Base-by-base conservation (phyloP, 2,329 filamentous ascomycete genomes). In the Fonsecaea pedrosoi region DNA sequence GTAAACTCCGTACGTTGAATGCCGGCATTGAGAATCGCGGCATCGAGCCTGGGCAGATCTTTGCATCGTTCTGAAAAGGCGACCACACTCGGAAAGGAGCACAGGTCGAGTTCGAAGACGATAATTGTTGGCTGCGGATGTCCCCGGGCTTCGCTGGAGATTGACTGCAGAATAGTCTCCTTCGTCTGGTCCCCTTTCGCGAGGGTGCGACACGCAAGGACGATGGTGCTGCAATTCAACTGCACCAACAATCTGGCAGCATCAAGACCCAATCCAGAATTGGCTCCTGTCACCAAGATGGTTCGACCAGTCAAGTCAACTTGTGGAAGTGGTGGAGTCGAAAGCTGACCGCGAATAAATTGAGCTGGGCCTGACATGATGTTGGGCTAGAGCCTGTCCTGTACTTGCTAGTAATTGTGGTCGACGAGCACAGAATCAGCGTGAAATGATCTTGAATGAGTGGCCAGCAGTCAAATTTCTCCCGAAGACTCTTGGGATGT, bases 231-330 rank as follows among this genome's bases (percentile, higher is more conserved):
- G 9, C 82, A 82, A 58, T 77, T 77, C 21, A 70, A 54, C 21
- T 80, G 77, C 13, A 81, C 79, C 4, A 76, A 79, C 2, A 82
- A 77, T 8, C 76, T 76, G 7, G 80, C 78, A 54, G 80, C 78
- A 73, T 83, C 81, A 5, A 80, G 71, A 4, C 82, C 82, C 0
- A 82, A 74, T 1, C 82, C 82, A 4, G 75, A 75, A 69, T 83
- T 83, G 38, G 78, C 70, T 32, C 82, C 82, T 0, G 81, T 83
- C 34, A 83, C 71, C 42, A 83, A 77, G n/a, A 82, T 72, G 1
- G 78, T 81, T 64, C 81, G 75, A 54, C 71, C 72, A 1, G 74
- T 70, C 54, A 78, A 75, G 53, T 71, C 70, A 18, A 63, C 55
- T 37, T 38, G 48, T 13, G 70, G 70, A 9, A 69, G 21, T 2